phyloP scores from a whole-genome alignment of 176 grass and related monocot species.

The Coix lacrymajobi region DNA sequence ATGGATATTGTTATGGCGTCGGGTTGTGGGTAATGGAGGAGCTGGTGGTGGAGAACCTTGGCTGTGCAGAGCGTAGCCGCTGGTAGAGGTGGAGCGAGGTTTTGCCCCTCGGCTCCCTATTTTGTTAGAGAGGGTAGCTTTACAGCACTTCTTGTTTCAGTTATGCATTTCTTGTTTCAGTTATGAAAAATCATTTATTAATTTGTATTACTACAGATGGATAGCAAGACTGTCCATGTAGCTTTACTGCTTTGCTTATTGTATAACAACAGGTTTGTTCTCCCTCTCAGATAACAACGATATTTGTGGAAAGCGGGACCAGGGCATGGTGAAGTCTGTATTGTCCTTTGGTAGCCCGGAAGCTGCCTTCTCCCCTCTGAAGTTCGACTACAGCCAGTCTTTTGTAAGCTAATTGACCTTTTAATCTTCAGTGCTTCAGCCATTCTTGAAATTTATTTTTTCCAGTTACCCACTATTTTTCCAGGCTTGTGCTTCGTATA shows the following conservation, averaged over 20 bases:
- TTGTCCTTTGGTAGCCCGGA: constrained; percentile 33
- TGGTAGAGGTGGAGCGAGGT: too few species aligned
- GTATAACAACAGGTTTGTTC: constrained; percentile 14
- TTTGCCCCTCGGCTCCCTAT: too few species aligned
- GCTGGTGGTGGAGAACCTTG: too few species aligned
- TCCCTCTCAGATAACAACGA: constrained; percentile 24
- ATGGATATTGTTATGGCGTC: too few species aligned
- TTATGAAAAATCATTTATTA: neutral
- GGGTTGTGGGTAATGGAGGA: too few species aligned
- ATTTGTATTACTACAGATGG: neutral
- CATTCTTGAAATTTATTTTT: constrained; percentile 7
- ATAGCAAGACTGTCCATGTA: neutral
- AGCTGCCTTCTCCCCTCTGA: constrained; percentile 27
- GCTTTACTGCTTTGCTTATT: neutral
- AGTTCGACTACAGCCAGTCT: constrained; percentile 43
- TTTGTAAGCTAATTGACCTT: constrained; percentile 37
- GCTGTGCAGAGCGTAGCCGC: too few species aligned
- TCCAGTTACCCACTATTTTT: neutral
- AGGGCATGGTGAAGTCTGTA: constrained; percentile 19
- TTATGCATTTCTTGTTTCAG: neutral
- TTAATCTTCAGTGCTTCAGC: neutral
- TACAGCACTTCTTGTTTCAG: too few species aligned
- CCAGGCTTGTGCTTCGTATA: constrained; percentile 43
- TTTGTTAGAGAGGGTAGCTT: too few species aligned
- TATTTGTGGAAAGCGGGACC: constrained; percentile 7